Percentiles rank a stretch among this genome's conserved stretches.
Conservation (phyloP, 1,284 basidiomycete species). For the Rhizoctonia solani region DNA sequence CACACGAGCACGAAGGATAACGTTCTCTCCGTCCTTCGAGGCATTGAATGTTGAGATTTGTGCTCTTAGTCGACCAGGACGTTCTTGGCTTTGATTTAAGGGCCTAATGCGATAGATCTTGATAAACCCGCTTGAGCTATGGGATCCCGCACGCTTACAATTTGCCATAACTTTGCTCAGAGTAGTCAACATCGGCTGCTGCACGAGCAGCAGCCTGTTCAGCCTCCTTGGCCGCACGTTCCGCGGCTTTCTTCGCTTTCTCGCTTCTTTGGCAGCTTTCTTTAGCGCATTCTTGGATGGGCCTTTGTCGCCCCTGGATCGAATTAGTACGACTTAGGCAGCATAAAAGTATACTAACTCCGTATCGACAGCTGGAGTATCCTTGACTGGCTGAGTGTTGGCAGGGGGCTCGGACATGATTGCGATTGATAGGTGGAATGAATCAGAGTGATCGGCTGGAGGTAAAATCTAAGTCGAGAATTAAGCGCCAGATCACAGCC, state of each 20-base stretch:
- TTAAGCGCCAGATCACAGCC: conserved; percentile 9
- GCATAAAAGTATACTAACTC: not conserved
- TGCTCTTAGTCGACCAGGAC: conserved; percentile 55
- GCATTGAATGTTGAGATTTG: conserved; percentile 69
- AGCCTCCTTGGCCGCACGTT: conserved; percentile 77
- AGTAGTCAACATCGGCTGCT: conserved; percentile 80
- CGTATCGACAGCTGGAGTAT: not conserved
- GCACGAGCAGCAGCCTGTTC: conserved; percentile 77
- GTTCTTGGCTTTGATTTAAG: conserved; percentile 86
- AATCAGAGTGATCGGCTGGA: conserved; percentile 28
- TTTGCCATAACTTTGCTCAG: conserved; percentile 85
- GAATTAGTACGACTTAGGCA: not conserved
- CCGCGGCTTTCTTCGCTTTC: conserved; percentile 89
- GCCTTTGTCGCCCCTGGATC: conserved; percentile 43
- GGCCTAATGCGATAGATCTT: conserved; percentile 51
- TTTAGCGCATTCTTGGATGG: conserved; percentile 92
- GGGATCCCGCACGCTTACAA: conserved; percentile 46
- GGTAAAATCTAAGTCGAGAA: conserved; percentile 6
- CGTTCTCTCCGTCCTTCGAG: conserved; percentile 73
- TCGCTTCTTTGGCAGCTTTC: conserved; percentile 92
- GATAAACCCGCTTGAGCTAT: not conserved
- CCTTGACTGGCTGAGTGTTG: not conserved
- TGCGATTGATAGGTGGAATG: not conserved
- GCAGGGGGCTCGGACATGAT: conserved; percentile 37
- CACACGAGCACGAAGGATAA: conserved; percentile 87